Conservation (phyloP, 2,329 filamentous ascomycete genomes). For the Escovopsis sp. region DNA sequence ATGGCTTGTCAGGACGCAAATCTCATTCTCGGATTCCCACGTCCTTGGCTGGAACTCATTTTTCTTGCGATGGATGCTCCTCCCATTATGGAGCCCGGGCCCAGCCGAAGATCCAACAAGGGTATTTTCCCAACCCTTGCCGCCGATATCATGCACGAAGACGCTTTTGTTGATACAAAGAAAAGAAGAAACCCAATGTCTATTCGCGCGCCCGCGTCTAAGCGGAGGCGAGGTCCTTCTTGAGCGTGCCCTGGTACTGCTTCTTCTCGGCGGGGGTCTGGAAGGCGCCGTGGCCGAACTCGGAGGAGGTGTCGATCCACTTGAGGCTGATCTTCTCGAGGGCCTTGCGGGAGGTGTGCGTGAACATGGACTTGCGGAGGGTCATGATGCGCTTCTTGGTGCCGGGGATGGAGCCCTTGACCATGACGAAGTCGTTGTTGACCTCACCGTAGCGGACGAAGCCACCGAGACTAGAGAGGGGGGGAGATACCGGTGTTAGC, state of each 20-base stretch:
- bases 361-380: conserved; percentile 97
- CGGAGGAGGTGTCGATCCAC: conserved; percentile 99
- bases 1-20: conserved; percentile 11
- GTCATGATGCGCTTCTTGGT: conserved; percentile 99
- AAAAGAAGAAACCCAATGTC: conserved; percentile 17
- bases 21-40: conserved; percentile 20
- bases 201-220: conserved; percentile 16
- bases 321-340: conserved; percentile 99
- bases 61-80: conserved; percentile 18
- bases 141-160: conserved; percentile 38
- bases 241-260: conserved; percentile 94
- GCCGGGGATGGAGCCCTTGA: conserved; percentile 97
- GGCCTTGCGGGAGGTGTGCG: conserved; percentile 85
- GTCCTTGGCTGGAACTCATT: conserved; percentile 19
- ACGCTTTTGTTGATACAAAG: conserved; percentile 21
- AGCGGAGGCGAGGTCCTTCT: conserved; percentile 68
- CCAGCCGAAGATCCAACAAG: conserved; percentile 21
- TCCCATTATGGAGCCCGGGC: conserved; percentile 21
- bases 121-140: conserved; percentile 31
- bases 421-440: conserved; percentile 96
- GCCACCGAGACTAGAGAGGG: conserved; percentile 64
- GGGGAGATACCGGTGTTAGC: conserved; percentile 17
- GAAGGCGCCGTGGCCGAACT: conserved; percentile 99
- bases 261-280: conserved; percentile 98
- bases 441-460: conserved; percentile 99